Base-by-base conservation (phyloP, 1,284 basidiomycete species). In the Ceratobasidium sp. region DNA sequence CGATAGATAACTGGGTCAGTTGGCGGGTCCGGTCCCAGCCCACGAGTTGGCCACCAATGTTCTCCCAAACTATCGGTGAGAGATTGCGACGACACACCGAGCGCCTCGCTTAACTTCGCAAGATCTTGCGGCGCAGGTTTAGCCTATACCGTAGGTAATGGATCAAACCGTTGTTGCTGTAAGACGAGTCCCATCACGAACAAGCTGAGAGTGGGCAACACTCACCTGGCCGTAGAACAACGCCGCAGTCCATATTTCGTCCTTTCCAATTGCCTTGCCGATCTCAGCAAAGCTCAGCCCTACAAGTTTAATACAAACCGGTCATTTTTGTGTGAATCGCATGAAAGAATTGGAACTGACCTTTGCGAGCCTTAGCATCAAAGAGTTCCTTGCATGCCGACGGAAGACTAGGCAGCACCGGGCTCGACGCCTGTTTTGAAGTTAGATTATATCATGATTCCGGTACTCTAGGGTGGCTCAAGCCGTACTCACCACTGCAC, bases 221-320 rank as follows among this genome's bases (percentile, higher is more conserved):
- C 85, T 36, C 76, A 90, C 91, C 85, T 95, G 93, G 8, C 92
- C 94, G 79, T 94, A 96, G 83, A 96, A 94, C 51, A 92, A 87
- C 0, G 94, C 89, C 1, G 94, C 94, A 22, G 94, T 88, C 93
- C 93, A 97, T 48, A 96, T 88, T 82, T 97, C 94, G 79, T 94
- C 92, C 79, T 88, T 90, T n/a, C 87, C 88, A 75, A 96, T 86
- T 15, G 85, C 85, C 75, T 90, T 85, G 4, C 88, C 92, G 77
- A 96, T 90, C 60, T 89, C 84, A 62, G 90, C 92, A 77, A 95
- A 96, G 15, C 90, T 91, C 76, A 93, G 79, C 1, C 72, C 69
- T 72, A 19, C 22, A 36, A 24, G 14, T 31, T 17, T n/a, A 51
- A n/a, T n/a, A n/a, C n/a, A n/a, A n/a, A n/a, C n/a, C n/a, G n/a